Conservation (phyloP, 2,329 filamentous ascomycete species). For the Xylariales sp. region DNA sequence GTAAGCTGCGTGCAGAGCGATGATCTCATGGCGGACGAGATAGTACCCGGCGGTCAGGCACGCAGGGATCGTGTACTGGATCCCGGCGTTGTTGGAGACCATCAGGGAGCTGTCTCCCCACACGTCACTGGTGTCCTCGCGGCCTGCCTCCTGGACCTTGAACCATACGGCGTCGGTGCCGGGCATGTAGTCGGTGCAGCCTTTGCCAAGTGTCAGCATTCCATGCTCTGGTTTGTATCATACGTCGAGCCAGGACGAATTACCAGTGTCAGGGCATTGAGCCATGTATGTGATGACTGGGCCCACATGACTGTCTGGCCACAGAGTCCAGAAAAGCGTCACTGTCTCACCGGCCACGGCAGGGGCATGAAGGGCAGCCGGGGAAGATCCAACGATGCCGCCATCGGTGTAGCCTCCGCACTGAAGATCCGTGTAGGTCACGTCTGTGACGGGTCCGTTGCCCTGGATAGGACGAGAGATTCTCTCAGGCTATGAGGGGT, state of each 20-base stretch:
- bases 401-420: conserved; percentile 49
- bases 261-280: conserved; percentile 45
- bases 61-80: conserved; percentile 49
- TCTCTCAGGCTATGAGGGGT: conserved; percentile 40
- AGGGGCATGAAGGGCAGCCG: conserved; percentile 49
- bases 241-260: conserved; percentile 11
- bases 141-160: conserved; percentile 47
- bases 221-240: too few species aligned
- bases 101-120: conserved; percentile 45
- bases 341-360: conserved; percentile 50
- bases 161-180: conserved; percentile 44
- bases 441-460: conserved; percentile 53
- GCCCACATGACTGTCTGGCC: conserved; percentile 46
- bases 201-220: conserved; percentile 6
- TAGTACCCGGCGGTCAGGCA: conserved; percentile 46
- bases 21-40: conserved; percentile 38
- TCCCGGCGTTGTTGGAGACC: conserved; percentile 35
- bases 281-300: conserved; percentile 58
- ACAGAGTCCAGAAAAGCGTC: conserved; percentile 50
- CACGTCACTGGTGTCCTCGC: conserved; percentile 42
- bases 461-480: conserved; percentile 54
- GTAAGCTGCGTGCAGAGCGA: conserved; percentile 32
- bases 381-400: conserved; percentile 41
- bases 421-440: conserved; percentile 49
- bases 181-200: conserved; percentile 18